Evolutionary conservation across 2,329 filamentous ascomycete genomes (phyloP).

Genomic region (Zymoseptoria brevis): DNA sequence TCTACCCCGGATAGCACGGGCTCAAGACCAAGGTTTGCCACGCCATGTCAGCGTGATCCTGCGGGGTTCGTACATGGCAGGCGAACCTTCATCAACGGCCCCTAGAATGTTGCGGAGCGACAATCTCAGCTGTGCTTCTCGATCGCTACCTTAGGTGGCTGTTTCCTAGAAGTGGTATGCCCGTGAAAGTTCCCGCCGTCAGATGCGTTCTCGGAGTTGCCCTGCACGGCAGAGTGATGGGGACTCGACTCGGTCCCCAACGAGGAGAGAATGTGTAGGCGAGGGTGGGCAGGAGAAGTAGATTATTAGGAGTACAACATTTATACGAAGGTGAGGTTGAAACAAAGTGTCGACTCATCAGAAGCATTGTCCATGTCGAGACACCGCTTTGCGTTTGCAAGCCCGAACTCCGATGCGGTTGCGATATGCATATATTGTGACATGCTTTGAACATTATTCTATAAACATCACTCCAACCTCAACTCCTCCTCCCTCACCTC

Average conservation of each 20-base stretch:
- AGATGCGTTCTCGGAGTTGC: background rate
- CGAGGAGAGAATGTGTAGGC: background rate
- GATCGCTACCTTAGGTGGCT: too few relatives aligned
- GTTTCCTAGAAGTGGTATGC: background rate
- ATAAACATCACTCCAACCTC: too few relatives aligned
- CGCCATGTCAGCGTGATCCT: background rate
- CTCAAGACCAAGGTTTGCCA: background rate
- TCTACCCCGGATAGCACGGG: background rate
- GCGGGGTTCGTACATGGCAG: background rate
- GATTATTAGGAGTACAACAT: too few relatives aligned
- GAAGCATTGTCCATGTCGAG: background rate
- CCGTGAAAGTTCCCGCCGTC: background rate
- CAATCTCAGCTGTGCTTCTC: too few relatives aligned
- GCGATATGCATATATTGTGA: too few relatives aligned
- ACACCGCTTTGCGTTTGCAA: background rate
- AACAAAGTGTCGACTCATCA: background rate
- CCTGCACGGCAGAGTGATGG: background rate
- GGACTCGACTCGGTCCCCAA: too few relatives aligned
- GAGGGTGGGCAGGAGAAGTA: too few relatives aligned
- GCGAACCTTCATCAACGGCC: background rate
- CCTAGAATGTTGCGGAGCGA: background rate
- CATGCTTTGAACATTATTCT: too few relatives aligned
- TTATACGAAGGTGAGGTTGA: background rate
- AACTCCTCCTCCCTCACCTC: background rate
- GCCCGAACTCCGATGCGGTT: background rate